Base-by-base conservation (phyloP, 2,329 filamentous ascomycete species). In the Cylindrodendrum hubeiense region DNA sequence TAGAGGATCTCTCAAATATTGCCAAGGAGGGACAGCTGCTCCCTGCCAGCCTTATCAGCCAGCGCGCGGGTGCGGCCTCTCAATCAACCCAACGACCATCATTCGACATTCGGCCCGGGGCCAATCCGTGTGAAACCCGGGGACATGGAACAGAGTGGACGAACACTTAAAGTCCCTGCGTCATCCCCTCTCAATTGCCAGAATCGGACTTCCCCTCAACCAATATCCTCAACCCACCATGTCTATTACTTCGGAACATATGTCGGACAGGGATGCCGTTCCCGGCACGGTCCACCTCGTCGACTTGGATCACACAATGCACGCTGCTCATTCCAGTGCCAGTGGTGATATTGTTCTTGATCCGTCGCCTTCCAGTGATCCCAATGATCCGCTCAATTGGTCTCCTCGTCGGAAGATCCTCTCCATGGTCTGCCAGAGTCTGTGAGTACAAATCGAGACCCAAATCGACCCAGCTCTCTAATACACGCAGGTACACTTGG, bases 301-400 rank as follows among this genome's bases (percentile, higher is more conserved):
- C 5, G 81, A 83, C 53, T 55, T 81, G 3, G 71, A 81, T 34
- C 77, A 77, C 10, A 77, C 67, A 4, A 66, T 79, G 33, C 71
- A 68, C 2, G 72, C 77, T 46, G 74, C 69, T 7, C 81, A 82
- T 65, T 75, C 77, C 4, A 64, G 64, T n/a, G 70, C 66, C 41
- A 70, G 74, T 9, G 72, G 71, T 33, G 80, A 85, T 52, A 84
- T 86, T 57, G 83, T 88, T 19, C 76, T 88, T 12, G 79, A 87
- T 9, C 86, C 86, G 2, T 79, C 79, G 0, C 86, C 86, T 1
- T 84, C 83, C 0, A 73, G 76, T 12, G 83, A 87, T 65, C 82
- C 84, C 4, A 83, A 86, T 44, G 86, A 88, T 65, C 86, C 86
- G 3, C 76, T 88, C 34, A 87, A 85, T 63, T 85, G 85, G 85